Evolutionary conservation across 306 rosid genomes (phyloP), one percentile per base, ranked within the genome.

Genomic region (Canavalia ensiformis): DNA sequence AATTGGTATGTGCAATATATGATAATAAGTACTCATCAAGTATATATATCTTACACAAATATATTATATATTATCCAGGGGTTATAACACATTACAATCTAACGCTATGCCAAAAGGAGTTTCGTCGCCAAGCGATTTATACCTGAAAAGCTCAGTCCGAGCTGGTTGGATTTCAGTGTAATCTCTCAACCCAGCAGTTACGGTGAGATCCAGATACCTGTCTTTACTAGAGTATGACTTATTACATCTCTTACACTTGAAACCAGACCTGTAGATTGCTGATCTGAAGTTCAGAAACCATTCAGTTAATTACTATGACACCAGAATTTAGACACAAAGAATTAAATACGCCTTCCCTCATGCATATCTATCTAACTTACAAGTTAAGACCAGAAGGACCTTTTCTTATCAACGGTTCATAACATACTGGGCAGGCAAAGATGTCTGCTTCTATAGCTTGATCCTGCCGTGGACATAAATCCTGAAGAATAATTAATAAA

Each of bases 221-320:
- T 91, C 95, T 83, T 88, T 95, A 84, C 99, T 95, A 7, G 99
- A 84, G 81, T 91, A 93, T 49, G 94, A 77, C 79, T 91, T 93
- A n/a, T 84, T 87, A 86, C 99, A 95, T 86, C 83, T 87, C 84
- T 66, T 83, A 67, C 99, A 95, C 90, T 85, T 90, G 87, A 95
- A 93, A 74, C 94, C 97, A 60, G 95, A 90, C 86, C 99, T 91
- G 83, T 90, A 93, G 37, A 95, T 90, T 76, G 98, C 96, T 86
- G 90, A 85, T 81, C 99, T 95, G 90, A 76, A 72, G 58, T 56
- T 88, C 31, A 34, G 6, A 25, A 75, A 57, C 72, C 45, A 74
- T 45, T 39, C 31, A 72, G 77, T 78, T 60, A 52, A 60, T 82
- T 68, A 64, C 44, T 47, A 59, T 34, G 25, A 63, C 69, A 41